These are phyloP conservation scores for Brassica rapa DNA, from an alignment of 345 rosid species.

Conservation along the genomic window DNA sequence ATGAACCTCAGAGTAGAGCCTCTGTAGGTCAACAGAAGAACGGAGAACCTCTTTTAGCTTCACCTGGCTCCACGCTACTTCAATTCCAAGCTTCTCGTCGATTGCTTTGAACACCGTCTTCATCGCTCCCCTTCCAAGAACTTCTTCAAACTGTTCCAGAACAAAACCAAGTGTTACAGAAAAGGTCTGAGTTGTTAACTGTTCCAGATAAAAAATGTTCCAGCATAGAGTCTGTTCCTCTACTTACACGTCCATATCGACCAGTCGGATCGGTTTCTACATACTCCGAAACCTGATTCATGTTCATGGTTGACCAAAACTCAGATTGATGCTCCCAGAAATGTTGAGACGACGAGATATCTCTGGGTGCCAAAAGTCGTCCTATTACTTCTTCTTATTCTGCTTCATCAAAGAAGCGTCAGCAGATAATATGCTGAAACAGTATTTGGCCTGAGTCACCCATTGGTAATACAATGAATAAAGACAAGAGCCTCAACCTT, in stretches of 20 bases:
- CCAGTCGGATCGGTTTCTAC: slow-evolving; percentile 87
- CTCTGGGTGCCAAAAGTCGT: slow-evolving; percentile 32
- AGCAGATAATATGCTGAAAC: slow-evolving; percentile 34
- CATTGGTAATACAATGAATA: slow-evolving; percentile 20
- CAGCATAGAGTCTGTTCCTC: background rate
- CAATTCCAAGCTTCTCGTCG: slow-evolving; percentile 71
- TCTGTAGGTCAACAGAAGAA: slow-evolving; percentile 69
- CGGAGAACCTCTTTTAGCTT: slow-evolving; percentile 57
- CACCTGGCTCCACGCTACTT: slow-evolving; percentile 86
- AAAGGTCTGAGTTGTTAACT: slow-evolving; percentile 12
- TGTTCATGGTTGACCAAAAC: slow-evolving; percentile 41
- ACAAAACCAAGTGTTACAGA: slow-evolving; percentile 29
- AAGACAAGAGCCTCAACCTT: slow-evolving; percentile 27
- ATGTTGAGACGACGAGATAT: slow-evolving; percentile 17
- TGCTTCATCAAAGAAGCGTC: slow-evolving; percentile 28
- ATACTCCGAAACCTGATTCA: slow-evolving; percentile 44
- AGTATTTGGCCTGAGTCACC: slow-evolving; percentile 32
- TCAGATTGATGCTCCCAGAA: slow-evolving; percentile 30
- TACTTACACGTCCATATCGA: slow-evolving; percentile 93
- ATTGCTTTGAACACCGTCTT: slow-evolving; percentile 82
- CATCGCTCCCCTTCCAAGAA: slow-evolving; percentile 84
- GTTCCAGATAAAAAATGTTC: background rate
- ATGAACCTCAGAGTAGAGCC: slow-evolving; percentile 85
- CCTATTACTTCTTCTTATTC: slow-evolving; percentile 12
- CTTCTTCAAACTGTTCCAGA: slow-evolving; percentile 55